phyloP scores from a whole-genome alignment of 2,329 filamentous ascomycete genomes.

The Exophiala oligosperma region DNA sequence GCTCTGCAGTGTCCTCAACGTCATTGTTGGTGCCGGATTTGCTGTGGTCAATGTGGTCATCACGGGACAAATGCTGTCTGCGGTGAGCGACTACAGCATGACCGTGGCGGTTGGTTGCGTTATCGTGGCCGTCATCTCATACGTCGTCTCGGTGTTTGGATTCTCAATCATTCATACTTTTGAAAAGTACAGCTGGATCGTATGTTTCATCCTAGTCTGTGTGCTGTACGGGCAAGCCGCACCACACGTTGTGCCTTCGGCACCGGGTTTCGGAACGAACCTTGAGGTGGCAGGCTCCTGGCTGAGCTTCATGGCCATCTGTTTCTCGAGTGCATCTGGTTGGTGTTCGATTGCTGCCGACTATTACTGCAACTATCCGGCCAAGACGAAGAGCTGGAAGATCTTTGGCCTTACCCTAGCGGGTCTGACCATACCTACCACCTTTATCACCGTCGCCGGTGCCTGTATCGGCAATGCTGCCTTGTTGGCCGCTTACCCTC shows the following conservation, averaged over 20 bases:
- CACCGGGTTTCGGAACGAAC: slow-evolving; percentile 35
- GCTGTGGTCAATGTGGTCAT: slow-evolving; percentile 37
- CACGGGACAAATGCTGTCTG: slow-evolving; percentile 36
- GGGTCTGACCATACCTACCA: slow-evolving; percentile 23
- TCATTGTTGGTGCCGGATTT: slow-evolving; percentile 33
- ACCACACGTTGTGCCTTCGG: slow-evolving; percentile 42
- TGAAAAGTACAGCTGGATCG: slow-evolving; percentile 35
- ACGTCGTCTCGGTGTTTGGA: slow-evolving; percentile 33
- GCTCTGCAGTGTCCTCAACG: slow-evolving; percentile 33
- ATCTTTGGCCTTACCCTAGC: slow-evolving; percentile 25
- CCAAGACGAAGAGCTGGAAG: slow-evolving; percentile 24
- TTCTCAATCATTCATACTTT: slow-evolving; percentile 33
- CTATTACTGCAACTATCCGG: slow-evolving; percentile 31
- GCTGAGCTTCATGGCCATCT: slow-evolving; percentile 28
- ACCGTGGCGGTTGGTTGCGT: slow-evolving; percentile 33
- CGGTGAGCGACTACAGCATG: slow-evolving; percentile 37
- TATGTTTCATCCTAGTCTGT: slow-evolving; percentile 39
- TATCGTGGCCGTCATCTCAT: slow-evolving; percentile 34
- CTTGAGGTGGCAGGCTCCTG: slow-evolving; percentile 35
- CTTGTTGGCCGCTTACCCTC: slow-evolving; percentile 33
- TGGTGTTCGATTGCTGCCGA: slow-evolving; percentile 29
- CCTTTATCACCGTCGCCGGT: slow-evolving; percentile 48
- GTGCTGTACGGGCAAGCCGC: slow-evolving; percentile 51
- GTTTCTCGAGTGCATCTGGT: slow-evolving; percentile 26
- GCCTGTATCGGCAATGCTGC: slow-evolving; percentile 43